A percentile compares a stretch with the other conserved stretches of the same genome.
These are phyloP conservation scores for Alternaria consortialis DNA, from an alignment of 2,329 filamentous ascomycete genomes.

Conservation along the genomic window DNA sequence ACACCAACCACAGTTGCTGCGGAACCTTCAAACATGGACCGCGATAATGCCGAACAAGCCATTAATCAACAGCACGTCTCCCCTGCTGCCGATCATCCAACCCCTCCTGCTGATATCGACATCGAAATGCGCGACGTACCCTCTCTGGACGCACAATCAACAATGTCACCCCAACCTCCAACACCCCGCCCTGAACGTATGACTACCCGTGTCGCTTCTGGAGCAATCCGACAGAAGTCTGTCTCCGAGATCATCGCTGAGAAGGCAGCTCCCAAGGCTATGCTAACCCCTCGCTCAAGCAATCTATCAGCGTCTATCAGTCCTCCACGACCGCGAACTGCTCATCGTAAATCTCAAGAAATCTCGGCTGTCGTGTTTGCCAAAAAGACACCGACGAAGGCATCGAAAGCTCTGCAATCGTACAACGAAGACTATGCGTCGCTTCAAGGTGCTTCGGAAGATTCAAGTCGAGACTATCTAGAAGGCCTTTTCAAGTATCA, in stretches of 20 bases:
- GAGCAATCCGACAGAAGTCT: conserved; percentile 74
- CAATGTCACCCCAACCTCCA: conserved; percentile 35
- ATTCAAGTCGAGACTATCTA: conserved; percentile 66
- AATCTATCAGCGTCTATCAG: conserved; percentile 38
- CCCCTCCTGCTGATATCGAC: conserved; percentile 48
- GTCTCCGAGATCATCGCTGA: conserved; percentile 76
- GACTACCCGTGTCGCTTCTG: conserved; percentile 74
- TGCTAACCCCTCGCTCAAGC: conserved; percentile 51
- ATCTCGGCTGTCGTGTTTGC: conserved; percentile 81
- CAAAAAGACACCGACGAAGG: conserved; percentile 60
- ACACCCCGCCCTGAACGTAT: conserved; percentile 61
- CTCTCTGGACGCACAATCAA: conserved; percentile 12
- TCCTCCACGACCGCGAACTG: conserved; percentile 33
- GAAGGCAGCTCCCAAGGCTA: conserved; percentile 57
- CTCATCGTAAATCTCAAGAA: conserved; percentile 63
- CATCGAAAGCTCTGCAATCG: conserved; percentile 43
- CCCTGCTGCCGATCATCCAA: conserved; percentile 41
- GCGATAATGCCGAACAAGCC: conserved; percentile 31
- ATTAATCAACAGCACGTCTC: conserved; percentile 17
- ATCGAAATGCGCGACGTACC: conserved; percentile 46
- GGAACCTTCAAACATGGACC: conserved; percentile 38
- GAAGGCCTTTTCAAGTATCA: conserved; percentile 67
- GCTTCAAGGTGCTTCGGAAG: conserved; percentile 57
- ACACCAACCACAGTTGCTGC: conserved; percentile 48
- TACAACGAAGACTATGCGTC: conserved; percentile 53